Evolutionary conservation across 2,329 filamentous ascomycete species (phyloP), one percentile per base, ranked within the genome.

Genomic region (Dactylellina parvicollis): DNA sequence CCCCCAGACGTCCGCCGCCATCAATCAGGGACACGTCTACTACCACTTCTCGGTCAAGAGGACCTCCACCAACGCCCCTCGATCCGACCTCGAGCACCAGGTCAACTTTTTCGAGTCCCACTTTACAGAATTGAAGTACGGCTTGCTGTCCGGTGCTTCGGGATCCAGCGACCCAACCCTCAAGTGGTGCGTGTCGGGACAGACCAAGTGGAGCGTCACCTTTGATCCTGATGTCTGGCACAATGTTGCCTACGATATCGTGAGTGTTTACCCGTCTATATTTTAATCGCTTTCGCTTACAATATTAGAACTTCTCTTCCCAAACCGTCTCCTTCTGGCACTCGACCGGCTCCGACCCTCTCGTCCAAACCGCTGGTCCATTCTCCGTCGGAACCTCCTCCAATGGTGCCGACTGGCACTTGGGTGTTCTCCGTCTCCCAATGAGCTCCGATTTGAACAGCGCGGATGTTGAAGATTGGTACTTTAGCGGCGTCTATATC

Each of bases 121-220:
- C 81, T 91, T 91, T 80, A 91, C 89, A 10, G 89, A 91, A 82
- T 81, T 92, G 79, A 91, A 91, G 82, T 86, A 86, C 66, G 89
- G 89, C 46, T 87, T 85, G 84, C 82, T 88, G 32, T 81, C 78
- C 74, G 83, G 83, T 36, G 81, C 83, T 62, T 78, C 80, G 2
- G 69, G 69, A 47, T 82, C 81, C n/a, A 80, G 79, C 18, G 83
- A 85, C 71, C 81, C 83, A 36, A 84, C 85, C 75, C 82, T 91
- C 75, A 85, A 87, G 76, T 92, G 89, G 88, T 85, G 87, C 80
- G 86, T 87, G 8, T 83, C 83, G 71, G 85, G 87, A 14, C 81
- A 84, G 76, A 85, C 84, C 54, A 82, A 90, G 76, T 92, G 89
- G 88, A 86, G 85, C 77, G 83, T 84, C 0, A 82, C 85, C 74